Conservation (phyloP, 768 basidiomycete genomes). For the Lactarius akahatsu region DNA sequence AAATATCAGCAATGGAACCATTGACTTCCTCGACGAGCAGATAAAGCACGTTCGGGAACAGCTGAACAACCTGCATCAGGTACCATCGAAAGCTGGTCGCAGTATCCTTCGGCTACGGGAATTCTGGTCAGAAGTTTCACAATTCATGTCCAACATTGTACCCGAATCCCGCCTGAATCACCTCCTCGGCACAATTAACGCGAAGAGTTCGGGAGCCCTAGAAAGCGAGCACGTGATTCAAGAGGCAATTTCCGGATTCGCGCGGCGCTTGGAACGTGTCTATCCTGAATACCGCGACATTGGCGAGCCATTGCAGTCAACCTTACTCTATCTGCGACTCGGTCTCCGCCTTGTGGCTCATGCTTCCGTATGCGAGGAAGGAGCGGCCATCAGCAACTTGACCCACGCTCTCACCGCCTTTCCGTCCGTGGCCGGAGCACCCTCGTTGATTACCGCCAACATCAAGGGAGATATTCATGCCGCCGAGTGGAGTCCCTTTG, state of each 20-base stretch:
- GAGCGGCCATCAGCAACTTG: conserved; percentile 25
- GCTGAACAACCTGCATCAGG: conserved; percentile 33
- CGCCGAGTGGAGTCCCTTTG: conserved; percentile 38
- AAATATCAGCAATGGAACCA: conserved; percentile 49
- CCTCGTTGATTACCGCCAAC: conserved; percentile 35
- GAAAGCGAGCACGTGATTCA: conserved; percentile 72
- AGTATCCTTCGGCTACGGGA: conserved; percentile 52
- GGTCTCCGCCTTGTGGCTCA: conserved; percentile 61
- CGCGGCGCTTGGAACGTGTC: conserved; percentile 61
- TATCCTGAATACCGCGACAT: conserved; percentile 78
- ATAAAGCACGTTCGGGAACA: conserved; percentile 37
- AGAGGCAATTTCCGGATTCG: conserved; percentile 74
- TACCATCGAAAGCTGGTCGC: conserved; percentile 37
- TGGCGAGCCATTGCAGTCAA: conserved; percentile 59
- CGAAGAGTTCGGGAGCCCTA: conserved; percentile 39
- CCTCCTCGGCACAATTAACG: conserved; percentile 43
- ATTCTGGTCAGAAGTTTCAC: conserved; percentile 75
- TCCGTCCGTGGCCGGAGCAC: conserved; percentile 51
- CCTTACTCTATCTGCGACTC: conserved; percentile 63
- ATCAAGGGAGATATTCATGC: conserved; percentile 33
- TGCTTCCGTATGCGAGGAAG: conserved; percentile 7
- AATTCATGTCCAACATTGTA: conserved; percentile 66
- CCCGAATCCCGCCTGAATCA: conserved; percentile 48
- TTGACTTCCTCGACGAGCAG: conserved; percentile 44
- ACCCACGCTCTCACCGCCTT: conserved; percentile 48